Evolutionary conservation across 306 rosid genomes (phyloP).

Genomic region (Glycine soja): DNA sequence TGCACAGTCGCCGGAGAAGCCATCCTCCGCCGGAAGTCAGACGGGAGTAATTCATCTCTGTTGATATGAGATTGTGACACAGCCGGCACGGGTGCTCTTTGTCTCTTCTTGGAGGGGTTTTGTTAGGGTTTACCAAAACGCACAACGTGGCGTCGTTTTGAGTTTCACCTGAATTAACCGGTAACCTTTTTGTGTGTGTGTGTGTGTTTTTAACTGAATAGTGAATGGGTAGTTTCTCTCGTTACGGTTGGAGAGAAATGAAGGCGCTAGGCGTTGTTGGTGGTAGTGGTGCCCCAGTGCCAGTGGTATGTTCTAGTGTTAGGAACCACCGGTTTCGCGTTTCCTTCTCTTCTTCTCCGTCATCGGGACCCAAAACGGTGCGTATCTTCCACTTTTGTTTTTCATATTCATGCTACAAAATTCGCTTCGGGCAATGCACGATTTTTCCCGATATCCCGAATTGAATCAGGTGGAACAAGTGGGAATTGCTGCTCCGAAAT

Average conservation of each 20-base stretch:
- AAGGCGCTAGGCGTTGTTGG: conserved; percentile 56
- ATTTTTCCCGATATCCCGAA: not conserved
- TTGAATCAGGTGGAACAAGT: conserved; percentile 55
- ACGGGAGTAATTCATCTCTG: conserved; percentile 58
- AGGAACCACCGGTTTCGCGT: conserved; percentile 42
- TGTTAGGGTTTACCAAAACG: conserved; percentile 42
- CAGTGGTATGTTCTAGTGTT: conserved; percentile 25
- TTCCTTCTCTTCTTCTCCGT: conserved; percentile 51
- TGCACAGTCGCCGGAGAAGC: conserved; percentile 53
- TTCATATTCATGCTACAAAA: not conserved
- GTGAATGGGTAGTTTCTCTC: not conserved
- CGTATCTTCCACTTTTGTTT: conserved; percentile 7
- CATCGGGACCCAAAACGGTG: conserved; percentile 59
- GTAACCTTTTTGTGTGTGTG: not conserved
- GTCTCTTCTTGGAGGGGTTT: conserved; percentile 17
- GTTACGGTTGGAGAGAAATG: conserved; percentile 53
- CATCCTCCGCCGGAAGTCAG: conserved; percentile 48
- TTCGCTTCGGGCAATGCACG: not conserved
- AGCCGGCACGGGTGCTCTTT: not conserved
- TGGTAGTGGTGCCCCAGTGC: conserved; percentile 25
- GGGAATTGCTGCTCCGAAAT: conserved; percentile 45
- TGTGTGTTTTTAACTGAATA: not conserved
- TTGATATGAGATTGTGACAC: conserved; percentile 7
- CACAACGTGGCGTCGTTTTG: conserved; percentile 15
- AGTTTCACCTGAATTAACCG: not conserved